These are phyloP conservation scores for Sporothrix pallida DNA, from an alignment of 2,329 filamentous ascomycete genomes.

Conservation along the genomic window DNA sequence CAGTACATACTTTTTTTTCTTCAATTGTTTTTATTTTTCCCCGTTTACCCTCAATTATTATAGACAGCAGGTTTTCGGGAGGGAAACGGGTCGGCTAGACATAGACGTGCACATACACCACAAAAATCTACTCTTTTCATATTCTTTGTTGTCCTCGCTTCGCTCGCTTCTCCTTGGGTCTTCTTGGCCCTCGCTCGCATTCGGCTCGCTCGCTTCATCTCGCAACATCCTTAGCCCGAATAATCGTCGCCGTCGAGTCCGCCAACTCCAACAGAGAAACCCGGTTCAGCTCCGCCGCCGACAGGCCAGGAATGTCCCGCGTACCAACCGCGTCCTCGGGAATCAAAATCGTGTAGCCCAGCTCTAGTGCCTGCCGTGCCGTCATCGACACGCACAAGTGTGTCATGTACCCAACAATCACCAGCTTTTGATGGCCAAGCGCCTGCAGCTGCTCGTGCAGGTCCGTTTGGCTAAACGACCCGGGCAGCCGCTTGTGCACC, in stretches of 20 bases:
- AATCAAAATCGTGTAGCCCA: constrained; percentile 68
- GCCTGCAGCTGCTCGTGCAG: constrained; percentile 60
- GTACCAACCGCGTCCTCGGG: constrained; percentile 69
- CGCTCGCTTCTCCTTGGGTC: background rate
- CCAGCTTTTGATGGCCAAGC: constrained; percentile 62
- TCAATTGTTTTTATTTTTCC: constrained; percentile 6
- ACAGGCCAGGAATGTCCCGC: constrained; percentile 67
- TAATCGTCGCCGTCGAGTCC: constrained; percentile 67
- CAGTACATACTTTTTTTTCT: constrained; percentile 15
- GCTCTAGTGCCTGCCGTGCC: constrained; percentile 63
- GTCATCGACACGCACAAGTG: constrained; percentile 70
- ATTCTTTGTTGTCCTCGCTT: background rate
- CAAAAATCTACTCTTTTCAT: constrained; percentile 21
- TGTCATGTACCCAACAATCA: constrained; percentile 67
- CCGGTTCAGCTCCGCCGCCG: constrained; percentile 57
- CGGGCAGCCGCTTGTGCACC: constrained; percentile 63
- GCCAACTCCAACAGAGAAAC: constrained; percentile 63
- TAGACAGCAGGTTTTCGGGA: constrained; percentile 24
- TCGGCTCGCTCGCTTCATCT: background rate
- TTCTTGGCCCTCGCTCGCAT: background rate
- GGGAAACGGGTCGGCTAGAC: constrained; percentile 18
- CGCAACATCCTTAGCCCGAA: constrained; percentile 46
- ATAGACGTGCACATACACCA: constrained; percentile 22
- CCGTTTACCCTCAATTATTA: background rate
- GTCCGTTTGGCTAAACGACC: constrained; percentile 65